phyloP scores from a whole-genome alignment of 208 protist genomes.

The Trypanosomatidae sp. region DNA sequence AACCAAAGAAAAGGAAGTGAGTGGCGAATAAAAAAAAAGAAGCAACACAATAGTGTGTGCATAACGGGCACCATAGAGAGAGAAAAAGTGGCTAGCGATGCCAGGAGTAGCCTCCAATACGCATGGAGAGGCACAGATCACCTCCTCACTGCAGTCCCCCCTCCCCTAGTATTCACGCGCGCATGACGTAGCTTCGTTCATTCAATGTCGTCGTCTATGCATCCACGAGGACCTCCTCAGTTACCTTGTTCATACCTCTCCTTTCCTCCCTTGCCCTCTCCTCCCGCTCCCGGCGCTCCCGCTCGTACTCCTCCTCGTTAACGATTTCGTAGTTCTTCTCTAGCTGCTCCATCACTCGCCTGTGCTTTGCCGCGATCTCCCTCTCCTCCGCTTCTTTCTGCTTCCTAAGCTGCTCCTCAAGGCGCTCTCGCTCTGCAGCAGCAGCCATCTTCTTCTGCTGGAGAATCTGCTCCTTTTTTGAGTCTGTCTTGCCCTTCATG shows the following conservation, averaged over 20 bases:
- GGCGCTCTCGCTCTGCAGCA: constrained; percentile 36
- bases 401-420: constrained; percentile 41
- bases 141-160: too few species aligned
- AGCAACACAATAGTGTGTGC: background rate
- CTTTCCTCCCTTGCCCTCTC: constrained; percentile 32
- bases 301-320: constrained; percentile 41
- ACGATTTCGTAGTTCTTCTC: constrained; percentile 66
- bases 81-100: background rate
- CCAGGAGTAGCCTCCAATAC: background rate
- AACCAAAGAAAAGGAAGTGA: background rate
- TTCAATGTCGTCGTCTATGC: constrained; percentile 11
- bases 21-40: background rate
- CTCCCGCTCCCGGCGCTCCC: constrained; percentile 36
- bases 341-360: constrained; percentile 42
- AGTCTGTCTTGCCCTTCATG: constrained; percentile 17
- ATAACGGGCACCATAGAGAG: background rate
- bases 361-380: constrained; percentile 50
- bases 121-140: background rate
- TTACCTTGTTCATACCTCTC: constrained; percentile 37
- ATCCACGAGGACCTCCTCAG: constrained; percentile 15
- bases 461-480: constrained; percentile 30
- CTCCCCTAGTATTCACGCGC: background rate
- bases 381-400: constrained; percentile 46
- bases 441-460: constrained; percentile 34
- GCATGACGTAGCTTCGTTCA: background rate